These are phyloP conservation scores for Ceratopteris richardii DNA, from an alignment of 75 land plant genomes.

Conservation along the genomic window DNA sequence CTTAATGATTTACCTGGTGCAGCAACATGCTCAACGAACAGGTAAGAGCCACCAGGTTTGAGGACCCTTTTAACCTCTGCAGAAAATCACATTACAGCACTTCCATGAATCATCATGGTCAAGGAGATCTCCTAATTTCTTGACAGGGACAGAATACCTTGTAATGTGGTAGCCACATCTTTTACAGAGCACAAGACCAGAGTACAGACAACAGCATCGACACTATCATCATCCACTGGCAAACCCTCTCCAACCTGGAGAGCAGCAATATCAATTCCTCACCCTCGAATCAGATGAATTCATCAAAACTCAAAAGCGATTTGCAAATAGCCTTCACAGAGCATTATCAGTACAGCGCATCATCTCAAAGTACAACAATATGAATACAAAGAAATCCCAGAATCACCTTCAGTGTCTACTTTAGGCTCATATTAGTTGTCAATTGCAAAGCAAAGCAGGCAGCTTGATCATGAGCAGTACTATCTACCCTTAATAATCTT, in stretches of 20 bases:
- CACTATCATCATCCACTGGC: constrained; percentile 41
- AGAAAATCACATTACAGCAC: neutral
- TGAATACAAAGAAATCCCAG: neutral
- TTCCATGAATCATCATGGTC: neutral
- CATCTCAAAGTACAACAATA: neutral
- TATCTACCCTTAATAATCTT: neutral
- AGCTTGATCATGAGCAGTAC: no score
- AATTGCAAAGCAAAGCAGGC: no score
- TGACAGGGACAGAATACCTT: no score
- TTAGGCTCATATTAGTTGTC: no score
- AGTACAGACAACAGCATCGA: constrained; percentile 71
- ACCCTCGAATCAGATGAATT: neutral
- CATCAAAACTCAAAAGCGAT: neutral
- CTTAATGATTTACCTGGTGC: constrained; percentile 51
- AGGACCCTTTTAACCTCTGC: constrained; percentile 85
- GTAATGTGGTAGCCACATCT: constrained; percentile 48
- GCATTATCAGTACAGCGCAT: neutral
- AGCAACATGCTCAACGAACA: constrained; percentile 89
- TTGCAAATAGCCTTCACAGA: neutral
- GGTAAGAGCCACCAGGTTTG: constrained; percentile 60
- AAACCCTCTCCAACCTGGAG: constrained; percentile 68
- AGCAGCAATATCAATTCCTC: neutral
- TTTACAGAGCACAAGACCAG: constrained; percentile 78
- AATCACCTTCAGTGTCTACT: no score
- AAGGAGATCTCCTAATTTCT: no score